A percentile compares a stretch with the other conserved stretches of the same genome.
Evolutionary conservation across 257 asterid species (phyloP).

Genomic region (Lycium ferocissimum): DNA sequence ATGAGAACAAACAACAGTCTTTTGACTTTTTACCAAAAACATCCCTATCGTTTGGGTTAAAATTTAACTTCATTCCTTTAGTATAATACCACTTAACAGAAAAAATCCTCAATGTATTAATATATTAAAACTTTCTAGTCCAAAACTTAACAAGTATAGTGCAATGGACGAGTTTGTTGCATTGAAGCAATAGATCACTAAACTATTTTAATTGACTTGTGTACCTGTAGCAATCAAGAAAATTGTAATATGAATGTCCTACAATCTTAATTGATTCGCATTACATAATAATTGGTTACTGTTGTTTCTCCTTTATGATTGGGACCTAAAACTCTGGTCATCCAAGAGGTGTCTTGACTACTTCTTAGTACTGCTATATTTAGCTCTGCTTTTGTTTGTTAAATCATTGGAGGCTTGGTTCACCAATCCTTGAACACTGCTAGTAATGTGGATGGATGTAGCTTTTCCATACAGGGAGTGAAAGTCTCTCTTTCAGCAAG

Average conservation of each 20-base stretch:
- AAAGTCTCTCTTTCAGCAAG: constrained; percentile 70
- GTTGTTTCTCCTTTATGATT: constrained; percentile 11
- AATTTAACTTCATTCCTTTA: background rate
- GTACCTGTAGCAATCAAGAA: constrained; percentile 18
- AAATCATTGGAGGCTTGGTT: constrained; percentile 14
- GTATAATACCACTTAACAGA: background rate
- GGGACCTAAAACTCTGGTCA: constrained; percentile 9
- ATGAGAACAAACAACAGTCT: constrained; percentile 12
- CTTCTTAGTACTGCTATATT: constrained; percentile 5
- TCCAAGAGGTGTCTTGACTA: background rate
- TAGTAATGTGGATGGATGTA: constrained; percentile 27
- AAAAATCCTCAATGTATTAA: background rate
- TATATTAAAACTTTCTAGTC: background rate
- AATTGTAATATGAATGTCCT: background rate
- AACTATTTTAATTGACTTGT: background rate
- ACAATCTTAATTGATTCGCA: constrained; percentile 2
- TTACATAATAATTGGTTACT: background rate
- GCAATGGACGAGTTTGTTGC: background rate
- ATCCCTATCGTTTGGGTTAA: background rate
- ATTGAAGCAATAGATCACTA: constrained; percentile 15
- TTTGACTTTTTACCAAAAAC: background rate
- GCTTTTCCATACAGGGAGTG: constrained; percentile 65
- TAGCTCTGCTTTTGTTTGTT: constrained; percentile 9
- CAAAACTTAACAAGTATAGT: background rate
- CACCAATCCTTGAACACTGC: constrained; percentile 19